Base-by-base conservation (phyloP, 192 early-diverging fungal genomes). In the Coemansia sp. region DNA sequence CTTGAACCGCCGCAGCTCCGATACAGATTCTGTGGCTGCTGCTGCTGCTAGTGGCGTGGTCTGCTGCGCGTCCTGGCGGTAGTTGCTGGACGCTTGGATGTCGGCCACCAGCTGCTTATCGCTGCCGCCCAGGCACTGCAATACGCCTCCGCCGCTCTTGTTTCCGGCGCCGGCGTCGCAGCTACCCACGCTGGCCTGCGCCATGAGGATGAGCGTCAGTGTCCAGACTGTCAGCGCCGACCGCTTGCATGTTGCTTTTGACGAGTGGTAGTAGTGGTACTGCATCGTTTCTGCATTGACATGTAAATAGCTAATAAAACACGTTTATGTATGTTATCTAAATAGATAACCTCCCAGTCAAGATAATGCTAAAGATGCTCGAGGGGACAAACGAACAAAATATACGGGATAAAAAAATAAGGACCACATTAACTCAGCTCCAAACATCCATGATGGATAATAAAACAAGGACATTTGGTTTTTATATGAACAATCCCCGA, bases 171-270 rank as follows among this genome's bases (percentile, higher is more conserved):
- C 4, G 41, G 11, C 41, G 37, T 17, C 11, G 53, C 14, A 39
- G 39, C 41, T 43, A 22, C 50, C 22, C 5, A 44, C 19, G 7
- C 20, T 43, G 8, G 38, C 44, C 17, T 57, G 56, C 0, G 22
- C 14, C 16, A 67, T 22, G 6, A 67, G 25, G 8, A 67, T 14
- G 2, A 71, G 46, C 1, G 70, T 57, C 12, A 71, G 59, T 8
- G 53, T 39, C 70, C 70, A 71, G 2, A 64, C 56, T 19, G 70
- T 71, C 20, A 71, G 42, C 44, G 44, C 8, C 13, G 44, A 45
- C 44, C 44, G 44, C 44, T 45, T 45, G 44, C 13, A 12, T 9
- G 13, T 9, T 17, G 48, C 16, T 50, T 17, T 17, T 50, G 48
- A 50, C 2, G 48, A 50, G 32, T 2, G 32, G 32, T 32, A 32